These are phyloP conservation scores for Rhizophagus clarus DNA, from an alignment of 192 early-diverging fungal genomes.

Conservation along the genomic window DNA sequence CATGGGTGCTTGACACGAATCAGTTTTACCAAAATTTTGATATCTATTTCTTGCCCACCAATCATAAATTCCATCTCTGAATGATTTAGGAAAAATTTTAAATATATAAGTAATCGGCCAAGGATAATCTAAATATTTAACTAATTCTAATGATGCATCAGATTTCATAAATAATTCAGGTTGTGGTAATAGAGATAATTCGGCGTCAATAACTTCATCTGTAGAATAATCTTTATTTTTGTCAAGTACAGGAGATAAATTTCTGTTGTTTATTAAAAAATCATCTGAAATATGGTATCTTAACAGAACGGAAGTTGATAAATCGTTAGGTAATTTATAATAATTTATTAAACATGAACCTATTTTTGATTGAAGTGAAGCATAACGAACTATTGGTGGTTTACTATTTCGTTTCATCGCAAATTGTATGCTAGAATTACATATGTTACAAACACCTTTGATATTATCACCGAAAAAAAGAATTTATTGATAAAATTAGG, in stretches of 20 bases:
- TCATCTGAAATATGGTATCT: background rate
- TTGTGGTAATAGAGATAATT: background rate
- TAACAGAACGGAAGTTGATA: background rate
- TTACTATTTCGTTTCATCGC: background rate
- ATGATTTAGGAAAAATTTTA: background rate
- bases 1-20: background rate
- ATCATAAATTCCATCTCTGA: background rate
- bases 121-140: background rate
- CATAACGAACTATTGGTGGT: background rate
- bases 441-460: slow-evolving; percentile 11
- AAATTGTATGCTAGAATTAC: background rate
- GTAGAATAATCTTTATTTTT: background rate
- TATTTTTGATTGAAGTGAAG: background rate
- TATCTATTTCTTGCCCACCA: background rate
- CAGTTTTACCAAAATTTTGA: background rate
- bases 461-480: background rate
- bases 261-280: background rate
- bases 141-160: slow-evolving; percentile 5
- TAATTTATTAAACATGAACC: background rate
- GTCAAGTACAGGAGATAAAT: too few species aligned
- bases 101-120: background rate
- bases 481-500: background rate
- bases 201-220: background rate
- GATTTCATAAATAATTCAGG: slow-evolving; percentile 8
- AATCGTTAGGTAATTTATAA: background rate